Base-by-base conservation (phyloP, 1,139 yeast species). In the Nakaseomyces nivariensis region DNA sequence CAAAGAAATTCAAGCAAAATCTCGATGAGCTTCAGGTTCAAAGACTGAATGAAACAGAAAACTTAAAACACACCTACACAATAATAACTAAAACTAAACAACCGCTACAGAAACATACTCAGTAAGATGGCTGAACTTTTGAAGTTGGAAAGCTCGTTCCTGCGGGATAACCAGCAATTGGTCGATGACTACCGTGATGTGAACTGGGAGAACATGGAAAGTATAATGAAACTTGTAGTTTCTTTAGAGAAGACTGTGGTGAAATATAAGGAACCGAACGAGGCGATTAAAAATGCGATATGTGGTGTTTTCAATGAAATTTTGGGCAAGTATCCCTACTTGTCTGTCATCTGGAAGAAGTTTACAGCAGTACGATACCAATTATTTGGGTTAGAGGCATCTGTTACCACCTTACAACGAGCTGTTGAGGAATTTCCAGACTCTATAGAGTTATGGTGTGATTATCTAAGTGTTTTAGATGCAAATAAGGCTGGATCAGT, bases 381-480 rank as follows among this genome's bases (percentile, higher is more conserved):
- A 55, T 54, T 80, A 45, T 72, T 72, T 54, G 89, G 88, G 0
- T 61, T 74, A 1, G 70, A 73, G 1, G 70, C 71, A 2, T 79
- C 85, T 1, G 67, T 80, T 3, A 62, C 65, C 1, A 67, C 77
- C 0, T 62, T 82, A 43, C 68, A 72, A n/a, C 62, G 67, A 29
- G 72, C 84, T 0, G 73, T 81, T 4, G 69, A 66, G 8, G 67
- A 68, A 0, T 79, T 76, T 54, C 85, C 85, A 0, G 67, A 70
- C 42, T 79, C 85, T 1, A 56, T 82, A 9, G 83, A 78, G n/a
- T 66, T 84, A 4, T 84, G 92, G 92, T 59, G 70, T 1, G 88
- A 82, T 56, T 82, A 80, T 59, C 59, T 82, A 50, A 72, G 73
- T 42, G 79, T 82, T 1, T 59, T 79, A 32, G 61, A 73, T 6